Base-by-base conservation (phyloP, 768 basidiomycete genomes). In the Serpula lacrymans region DNA sequence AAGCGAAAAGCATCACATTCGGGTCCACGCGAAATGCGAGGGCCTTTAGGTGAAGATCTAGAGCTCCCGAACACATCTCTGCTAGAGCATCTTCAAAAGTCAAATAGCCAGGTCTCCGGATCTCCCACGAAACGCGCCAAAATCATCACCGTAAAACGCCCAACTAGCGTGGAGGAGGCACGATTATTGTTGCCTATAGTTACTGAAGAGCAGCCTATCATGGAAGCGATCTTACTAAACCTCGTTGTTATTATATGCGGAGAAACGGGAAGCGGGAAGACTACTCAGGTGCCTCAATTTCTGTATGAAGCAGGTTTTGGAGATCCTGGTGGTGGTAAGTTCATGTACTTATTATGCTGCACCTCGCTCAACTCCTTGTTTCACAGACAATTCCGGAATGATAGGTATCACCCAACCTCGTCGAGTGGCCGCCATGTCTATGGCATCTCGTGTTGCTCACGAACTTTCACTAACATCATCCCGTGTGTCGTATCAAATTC, bases 261-360 rank as follows among this genome's bases (percentile, higher is more conserved):
- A 61, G 95, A 99, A 70, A 99, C 96, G 12, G 96, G 96, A 35
- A 94, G 90, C 56, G 96, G 96, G 33, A 99, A 98, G 68, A 98
- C 96, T 1, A 99, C 96, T 0, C 96, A 98, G 60, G 82, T 98
- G 6, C 96, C 96, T 9, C 96, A 98, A 59, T 97, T 98, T 64
- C 71, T 99, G n/a, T 97, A 85, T 46, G 96, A 99, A 60, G 90
- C 88, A 16, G 96, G 96, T 0, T 98, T 94, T 58, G 96, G 95
- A 2, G 77, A 78, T 34, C 72, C 80, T 6, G 80, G 73, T 12
- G 88, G 87, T 55, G 90, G 93, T 94, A 57, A 40, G 75, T 49
- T 22, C 23, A 13, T 30, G 14, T 17, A 45, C 38, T 22, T 6
- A 22, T 33, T 43, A 16, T 36, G 31, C 17, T 31, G 9, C 25